Percentiles rank a stretch among this genome's conserved stretches.
Evolutionary conservation across 805 yeast species (phyloP).

Genomic region (Tetrapisispora fleetii): DNA sequence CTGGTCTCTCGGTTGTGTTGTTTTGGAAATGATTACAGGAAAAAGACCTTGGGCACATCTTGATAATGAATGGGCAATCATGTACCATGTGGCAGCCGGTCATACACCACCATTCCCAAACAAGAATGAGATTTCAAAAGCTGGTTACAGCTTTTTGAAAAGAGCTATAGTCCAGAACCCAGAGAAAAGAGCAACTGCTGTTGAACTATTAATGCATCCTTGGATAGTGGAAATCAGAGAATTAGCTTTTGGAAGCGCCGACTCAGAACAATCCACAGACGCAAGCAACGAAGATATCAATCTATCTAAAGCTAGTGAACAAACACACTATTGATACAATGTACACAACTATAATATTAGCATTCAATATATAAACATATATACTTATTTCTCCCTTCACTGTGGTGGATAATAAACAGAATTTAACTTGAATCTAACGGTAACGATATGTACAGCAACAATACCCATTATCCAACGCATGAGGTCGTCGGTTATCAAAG

Average conservation of each 20-base stretch:
- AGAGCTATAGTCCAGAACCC: slow-evolving; percentile 81
- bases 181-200: slow-evolving; percentile 67
- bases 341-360: not conserved
- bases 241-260: slow-evolving; percentile 50
- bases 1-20: slow-evolving; percentile 96
- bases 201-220: slow-evolving; percentile 76
- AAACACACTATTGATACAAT: not conserved
- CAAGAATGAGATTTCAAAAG: slow-evolving; percentile 62
- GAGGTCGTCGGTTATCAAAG: too few species aligned
- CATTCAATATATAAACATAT: not conserved
- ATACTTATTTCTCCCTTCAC: not conserved
- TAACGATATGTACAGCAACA: too few species aligned
- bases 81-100: slow-evolving; percentile 97
- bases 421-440: too few species aligned
- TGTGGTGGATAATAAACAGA: too few species aligned
- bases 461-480: too few species aligned
- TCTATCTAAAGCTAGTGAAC: not conserved
- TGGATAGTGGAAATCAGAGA: slow-evolving; percentile 73
- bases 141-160: slow-evolving; percentile 61
- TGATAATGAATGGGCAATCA: slow-evolving; percentile 96
- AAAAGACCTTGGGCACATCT: slow-evolving; percentile 92
- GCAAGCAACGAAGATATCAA: not conserved
- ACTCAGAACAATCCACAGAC: slow-evolving; percentile 4
- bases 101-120: slow-evolving; percentile 80
- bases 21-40: slow-evolving; percentile 94